A percentile compares a stretch with the other conserved stretches of the same genome.
Evolutionary conservation across 2,329 filamentous ascomycete species (phyloP).

Genomic region (Byssothecium circinans): DNA sequence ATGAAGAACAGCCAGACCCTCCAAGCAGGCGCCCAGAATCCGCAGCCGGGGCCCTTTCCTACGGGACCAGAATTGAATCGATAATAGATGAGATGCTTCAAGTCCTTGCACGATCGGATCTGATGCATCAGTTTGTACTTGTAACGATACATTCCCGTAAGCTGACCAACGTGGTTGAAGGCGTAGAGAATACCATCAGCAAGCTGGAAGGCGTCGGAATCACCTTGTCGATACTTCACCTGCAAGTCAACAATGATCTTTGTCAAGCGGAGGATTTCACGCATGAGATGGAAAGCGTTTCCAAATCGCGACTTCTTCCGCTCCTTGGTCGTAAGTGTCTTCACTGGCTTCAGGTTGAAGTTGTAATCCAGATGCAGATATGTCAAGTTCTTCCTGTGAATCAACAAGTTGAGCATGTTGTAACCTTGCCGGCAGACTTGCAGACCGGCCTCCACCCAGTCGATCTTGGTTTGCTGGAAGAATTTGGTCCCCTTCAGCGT

Average conservation of each 20-base stretch:
- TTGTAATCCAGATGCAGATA: constrained; percentile 99
- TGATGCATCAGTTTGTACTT: constrained; percentile 99
- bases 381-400: constrained; percentile 97
- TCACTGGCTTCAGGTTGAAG: constrained; percentile 98
- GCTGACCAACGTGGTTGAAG: constrained; percentile 97
- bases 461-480: constrained; percentile 98
- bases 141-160: constrained; percentile 99
- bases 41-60: constrained; percentile 95
- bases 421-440: constrained; percentile 98
- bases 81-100: constrained; percentile 99
- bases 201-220: constrained; percentile 98
- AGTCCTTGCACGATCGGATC: constrained; percentile 96
- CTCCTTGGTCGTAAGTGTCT: constrained; percentile 97
- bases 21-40: constrained; percentile 99
- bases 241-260: constrained; percentile 98
- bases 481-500: constrained; percentile 97
- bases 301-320: constrained; percentile 99
- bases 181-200: constrained; percentile 99
- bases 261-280: constrained; percentile 91
- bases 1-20: constrained; percentile 99
- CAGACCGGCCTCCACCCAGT: constrained; percentile 98
- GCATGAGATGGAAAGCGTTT: constrained; percentile 98
- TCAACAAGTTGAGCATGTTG: constrained; percentile 98
- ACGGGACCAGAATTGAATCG: constrained; percentile 97
- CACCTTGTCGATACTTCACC: constrained; percentile 94